Base-by-base conservation (phyloP, 2,329 filamentous ascomycete genomes). In the Gaeumannomyces tritici region DNA sequence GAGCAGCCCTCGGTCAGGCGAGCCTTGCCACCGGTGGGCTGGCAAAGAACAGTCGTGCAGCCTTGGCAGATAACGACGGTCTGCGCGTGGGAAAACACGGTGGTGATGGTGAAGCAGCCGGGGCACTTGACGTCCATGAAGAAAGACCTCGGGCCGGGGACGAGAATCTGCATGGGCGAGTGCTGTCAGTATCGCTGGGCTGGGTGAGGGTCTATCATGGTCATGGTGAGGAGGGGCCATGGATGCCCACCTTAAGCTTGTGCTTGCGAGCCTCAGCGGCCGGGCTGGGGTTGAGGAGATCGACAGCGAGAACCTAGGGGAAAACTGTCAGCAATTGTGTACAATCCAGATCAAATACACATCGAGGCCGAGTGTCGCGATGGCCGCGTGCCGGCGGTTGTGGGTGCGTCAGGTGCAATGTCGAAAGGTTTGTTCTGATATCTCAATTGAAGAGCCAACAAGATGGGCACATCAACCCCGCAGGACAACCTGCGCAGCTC, bases 91-190 rank as follows among this genome's bases (percentile, higher is more conserved):
- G 93, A 98, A 91, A 98, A 99, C 82, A 99, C 95, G 80, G 95
- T 99, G 80, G 95, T 99, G 88, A 99, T 99, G 81, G 93, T 97
- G 89, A 98, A 99, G 91, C 95, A 99, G 76, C 95, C 95, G 79
- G 95, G 95, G 90, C 95, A 99, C 90, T 99, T 99, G 86, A 99
- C 95, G 79, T 99, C 95, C 95, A 99, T 99, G 91, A 99, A 99
- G 90, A 98, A 99, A 72, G 93, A 98, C 80, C 95, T 91, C 75
- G 95, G 95, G 70, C 87, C 89, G 75, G 95, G 95, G 78, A 99
- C 95, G 74, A 99, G 90, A 72, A 86, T 92, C 92, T 96, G 55
- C 15, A 12, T 54, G 7, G 6, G 35, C 18, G 35, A 31, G 57
- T 55, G 42, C 13, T 31, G 61, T 31, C 28, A 63, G 62, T 21